A percentile compares a stretch with the other conserved stretches of the same genome.
These are phyloP conservation scores for Elsinoe fawcettii DNA, from an alignment of 2,329 filamentous ascomycete species.

Conservation along the genomic window DNA sequence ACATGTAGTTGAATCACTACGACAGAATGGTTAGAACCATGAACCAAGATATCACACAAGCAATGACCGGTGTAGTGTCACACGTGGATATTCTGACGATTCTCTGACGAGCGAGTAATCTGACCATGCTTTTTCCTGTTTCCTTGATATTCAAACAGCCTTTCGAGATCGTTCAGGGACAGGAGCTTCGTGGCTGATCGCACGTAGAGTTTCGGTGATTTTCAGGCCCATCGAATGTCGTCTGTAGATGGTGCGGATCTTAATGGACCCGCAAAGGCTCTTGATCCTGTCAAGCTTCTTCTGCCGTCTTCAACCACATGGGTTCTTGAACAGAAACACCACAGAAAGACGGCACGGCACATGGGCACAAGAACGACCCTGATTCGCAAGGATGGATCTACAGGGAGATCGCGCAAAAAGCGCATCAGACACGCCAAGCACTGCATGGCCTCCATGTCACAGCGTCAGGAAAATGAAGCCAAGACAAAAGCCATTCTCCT, in stretches of 20 bases:
- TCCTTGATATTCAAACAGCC: too few relatives aligned
- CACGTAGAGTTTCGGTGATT: not conserved
- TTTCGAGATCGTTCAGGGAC: too few relatives aligned
- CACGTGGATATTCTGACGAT: not conserved
- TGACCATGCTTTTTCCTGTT: too few relatives aligned
- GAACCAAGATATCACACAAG: not conserved
- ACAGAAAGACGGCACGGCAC: not conserved
- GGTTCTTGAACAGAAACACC: not conserved
- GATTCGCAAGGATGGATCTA: not conserved
- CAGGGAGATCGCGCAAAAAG: not conserved
- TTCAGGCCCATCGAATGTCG: not conserved
- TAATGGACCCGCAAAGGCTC: not conserved
- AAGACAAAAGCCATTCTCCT: not conserved
- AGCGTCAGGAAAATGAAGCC: not conserved
- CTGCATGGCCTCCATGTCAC: not conserved
- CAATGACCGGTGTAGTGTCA: too few relatives aligned
- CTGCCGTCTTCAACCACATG: not conserved
- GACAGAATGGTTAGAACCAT: not conserved
- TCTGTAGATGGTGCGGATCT: not conserved
- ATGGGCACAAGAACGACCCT: not conserved
- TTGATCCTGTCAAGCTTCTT: constrained; percentile 3
- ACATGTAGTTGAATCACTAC: not conserved
- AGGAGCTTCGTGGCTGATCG: not conserved
- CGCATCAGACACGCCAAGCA: not conserved
- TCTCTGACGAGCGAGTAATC: too few relatives aligned